Percentiles rank a stretch among this genome's conserved stretches.
These are phyloP conservation scores for Aureobasidium lini DNA, from an alignment of 2,329 filamentous ascomycete genomes.

Conservation along the genomic window DNA sequence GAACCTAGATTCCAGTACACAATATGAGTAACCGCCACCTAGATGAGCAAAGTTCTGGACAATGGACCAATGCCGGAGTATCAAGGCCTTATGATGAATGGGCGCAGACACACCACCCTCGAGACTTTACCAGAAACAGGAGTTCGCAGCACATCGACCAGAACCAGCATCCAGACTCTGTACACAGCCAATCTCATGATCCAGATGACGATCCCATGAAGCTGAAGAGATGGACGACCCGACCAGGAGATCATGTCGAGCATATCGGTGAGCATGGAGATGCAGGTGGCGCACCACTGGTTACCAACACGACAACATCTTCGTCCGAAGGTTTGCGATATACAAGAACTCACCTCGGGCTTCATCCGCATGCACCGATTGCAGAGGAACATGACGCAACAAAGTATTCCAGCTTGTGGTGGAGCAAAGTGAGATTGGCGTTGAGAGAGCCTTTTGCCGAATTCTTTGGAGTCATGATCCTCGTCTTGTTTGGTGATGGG, in stretches of 20 bases:
- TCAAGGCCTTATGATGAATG: not conserved
- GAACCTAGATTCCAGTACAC: not conserved
- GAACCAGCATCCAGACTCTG: not conserved
- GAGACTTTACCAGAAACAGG: not conserved
- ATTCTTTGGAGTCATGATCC: constrained; percentile 36
- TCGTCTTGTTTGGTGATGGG: constrained; percentile 39
- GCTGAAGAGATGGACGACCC: constrained; percentile 4
- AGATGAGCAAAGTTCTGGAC: not conserved
- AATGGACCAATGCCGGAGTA: not conserved
- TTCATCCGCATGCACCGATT: constrained; percentile 35
- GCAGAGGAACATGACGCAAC: constrained; percentile 34
- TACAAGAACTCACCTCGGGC: constrained; percentile 23
- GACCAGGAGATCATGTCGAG: constrained; percentile 7
- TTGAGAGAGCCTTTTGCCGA: constrained; percentile 39
- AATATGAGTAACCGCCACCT: constrained; percentile 3
- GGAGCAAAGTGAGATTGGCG: constrained; percentile 30
- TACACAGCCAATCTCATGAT: not conserved
- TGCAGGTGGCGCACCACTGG: constrained; percentile 2
- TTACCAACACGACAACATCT: not conserved
- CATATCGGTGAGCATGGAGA: constrained; percentile 1
- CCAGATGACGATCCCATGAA: not conserved
- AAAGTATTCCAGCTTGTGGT: constrained; percentile 29
- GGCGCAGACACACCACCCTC: not conserved
- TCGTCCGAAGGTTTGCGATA: constrained; percentile 13
- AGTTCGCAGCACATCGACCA: not conserved